A percentile compares a stretch with the other conserved stretches of the same genome.
These are phyloP conservation scores for Arthromyces matolae DNA, from an alignment of 768 basidiomycete genomes.

Conservation along the genomic window DNA sequence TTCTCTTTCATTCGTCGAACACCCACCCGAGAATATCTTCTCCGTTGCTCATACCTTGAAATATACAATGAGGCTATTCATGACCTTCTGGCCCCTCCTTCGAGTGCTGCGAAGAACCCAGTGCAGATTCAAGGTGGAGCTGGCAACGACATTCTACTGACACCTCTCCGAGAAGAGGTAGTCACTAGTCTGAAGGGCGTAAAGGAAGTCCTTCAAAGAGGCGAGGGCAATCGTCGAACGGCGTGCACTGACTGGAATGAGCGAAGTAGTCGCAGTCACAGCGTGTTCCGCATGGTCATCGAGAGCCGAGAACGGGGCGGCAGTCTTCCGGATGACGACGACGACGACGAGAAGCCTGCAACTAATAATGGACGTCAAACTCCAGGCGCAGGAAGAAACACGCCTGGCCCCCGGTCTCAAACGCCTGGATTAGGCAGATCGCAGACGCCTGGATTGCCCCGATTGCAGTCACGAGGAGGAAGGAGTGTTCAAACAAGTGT, in stretches of 20 bases:
- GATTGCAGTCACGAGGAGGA: slow-evolving; percentile 74
- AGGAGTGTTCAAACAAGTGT: slow-evolving; percentile 76
- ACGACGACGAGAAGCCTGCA: slow-evolving; percentile 32
- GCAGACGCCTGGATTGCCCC: slow-evolving; percentile 46
- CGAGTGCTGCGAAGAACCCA: slow-evolving; percentile 47
- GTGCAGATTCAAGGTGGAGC: slow-evolving; percentile 73
- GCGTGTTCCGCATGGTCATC: slow-evolving; percentile 89
- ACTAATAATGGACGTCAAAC: slow-evolving; percentile 28
- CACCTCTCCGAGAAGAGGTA: slow-evolving; percentile 85
- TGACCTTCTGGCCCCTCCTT: slow-evolving; percentile 77
- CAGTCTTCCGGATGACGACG: slow-evolving; percentile 28
- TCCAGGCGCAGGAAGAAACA: slow-evolving; percentile 32
- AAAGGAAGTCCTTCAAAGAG: slow-evolving; percentile 77
- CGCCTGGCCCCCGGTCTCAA: slow-evolving; percentile 31
- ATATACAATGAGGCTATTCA: slow-evolving; percentile 93
- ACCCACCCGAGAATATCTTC: slow-evolving; percentile 82
- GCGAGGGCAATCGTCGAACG: slow-evolving; percentile 84
- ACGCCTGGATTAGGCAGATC: slow-evolving; percentile 46
- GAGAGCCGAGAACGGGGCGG: slow-evolving; percentile 73
- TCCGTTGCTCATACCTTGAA: slow-evolving; percentile 94
- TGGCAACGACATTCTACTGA: slow-evolving; percentile 54
- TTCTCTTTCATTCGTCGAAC: slow-evolving; percentile 80
- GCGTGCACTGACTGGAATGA: slow-evolving; percentile 99
- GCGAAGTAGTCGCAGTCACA: slow-evolving; percentile 89
- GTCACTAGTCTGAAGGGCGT: slow-evolving; percentile 89